Conservation (phyloP, 2,329 filamentous ascomycete species). For the Metarhizium album region DNA sequence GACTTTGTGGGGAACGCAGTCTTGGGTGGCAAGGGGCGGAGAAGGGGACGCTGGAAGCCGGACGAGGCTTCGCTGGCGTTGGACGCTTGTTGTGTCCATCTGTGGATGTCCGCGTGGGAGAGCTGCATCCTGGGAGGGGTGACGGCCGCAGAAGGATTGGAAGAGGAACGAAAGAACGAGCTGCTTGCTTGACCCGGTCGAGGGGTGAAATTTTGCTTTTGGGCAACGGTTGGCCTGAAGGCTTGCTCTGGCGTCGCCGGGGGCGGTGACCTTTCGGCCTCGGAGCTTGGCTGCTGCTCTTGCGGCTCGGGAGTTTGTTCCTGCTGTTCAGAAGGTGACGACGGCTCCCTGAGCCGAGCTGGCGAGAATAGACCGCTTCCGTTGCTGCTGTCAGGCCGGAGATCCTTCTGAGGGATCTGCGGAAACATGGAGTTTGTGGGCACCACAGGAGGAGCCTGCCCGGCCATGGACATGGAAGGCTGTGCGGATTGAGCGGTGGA, state of each 20-base stretch:
- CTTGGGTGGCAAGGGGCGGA: conserved; percentile 38
- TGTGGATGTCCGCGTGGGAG: conserved; percentile 29
- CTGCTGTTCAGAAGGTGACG: neutral
- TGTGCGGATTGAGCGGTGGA: conserved; percentile 3
- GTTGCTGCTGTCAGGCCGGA: conserved; percentile 20
- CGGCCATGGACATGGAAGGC: conserved; percentile 7
- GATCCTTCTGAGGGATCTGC: conserved; percentile 19
- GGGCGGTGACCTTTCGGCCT: conserved; percentile 8
- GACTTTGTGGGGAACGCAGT: conserved; percentile 47
- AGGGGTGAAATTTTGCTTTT: conserved; percentile 40
- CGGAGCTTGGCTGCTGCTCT: neutral
- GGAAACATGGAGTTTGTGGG: conserved; percentile 32
- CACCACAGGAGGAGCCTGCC: conserved; percentile 12
- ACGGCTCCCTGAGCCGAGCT: conserved; percentile 3
- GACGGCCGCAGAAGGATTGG: conserved; percentile 14
- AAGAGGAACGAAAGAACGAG: conserved; percentile 28
- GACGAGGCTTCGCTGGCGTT: conserved; percentile 26
- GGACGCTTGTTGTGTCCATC: conserved; percentile 31
- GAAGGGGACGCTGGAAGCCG: conserved; percentile 24
- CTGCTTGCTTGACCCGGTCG: conserved; percentile 23
- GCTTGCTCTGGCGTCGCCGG: conserved; percentile 23
- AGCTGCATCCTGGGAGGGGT: conserved; percentile 32
- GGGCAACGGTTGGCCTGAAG: conserved; percentile 26
- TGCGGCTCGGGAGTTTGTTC: neutral
- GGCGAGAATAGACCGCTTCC: conserved; percentile 27